Conservation (phyloP, 495 filamentous ascomycete species). For the Oidiodendron maius region DNA sequence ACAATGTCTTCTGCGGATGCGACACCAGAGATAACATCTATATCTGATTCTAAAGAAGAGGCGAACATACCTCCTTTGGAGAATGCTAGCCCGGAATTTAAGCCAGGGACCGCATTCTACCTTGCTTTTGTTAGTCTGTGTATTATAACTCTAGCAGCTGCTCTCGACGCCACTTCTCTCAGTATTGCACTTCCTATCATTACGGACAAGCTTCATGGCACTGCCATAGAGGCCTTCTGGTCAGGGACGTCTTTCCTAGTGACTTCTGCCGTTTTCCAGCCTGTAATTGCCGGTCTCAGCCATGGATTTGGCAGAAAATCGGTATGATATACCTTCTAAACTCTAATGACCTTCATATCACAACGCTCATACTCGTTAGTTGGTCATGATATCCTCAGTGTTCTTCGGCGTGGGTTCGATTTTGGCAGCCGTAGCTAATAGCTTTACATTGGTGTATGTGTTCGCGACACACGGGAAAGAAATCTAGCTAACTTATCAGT, state of each 20-base stretch:
- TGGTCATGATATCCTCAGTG: slow-evolving; percentile 41
- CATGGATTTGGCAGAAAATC: slow-evolving; percentile 46
- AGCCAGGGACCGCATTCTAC: slow-evolving; percentile 18
- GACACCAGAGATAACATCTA: no score
- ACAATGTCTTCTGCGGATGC: no score
- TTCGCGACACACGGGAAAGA: background rate
- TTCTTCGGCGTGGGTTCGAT: slow-evolving; percentile 56
- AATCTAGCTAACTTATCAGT: background rate
- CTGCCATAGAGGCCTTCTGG: slow-evolving; percentile 57
- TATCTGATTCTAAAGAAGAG: background rate
- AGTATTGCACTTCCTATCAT: slow-evolving; percentile 65
- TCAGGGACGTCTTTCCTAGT: slow-evolving; percentile 50
- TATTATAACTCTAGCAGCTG: slow-evolving; percentile 59
- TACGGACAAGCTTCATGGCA: slow-evolving; percentile 39
- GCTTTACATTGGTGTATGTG: slow-evolving; percentile 45
- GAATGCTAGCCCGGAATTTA: slow-evolving; percentile 9
- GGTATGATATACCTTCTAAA: slow-evolving; percentile 2
- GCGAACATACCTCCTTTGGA: slow-evolving; percentile 2
- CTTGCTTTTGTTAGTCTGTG: slow-evolving; percentile 52
- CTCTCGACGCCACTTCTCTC: slow-evolving; percentile 69
- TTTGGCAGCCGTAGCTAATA: slow-evolving; percentile 50
- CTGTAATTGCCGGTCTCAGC: slow-evolving; percentile 42
- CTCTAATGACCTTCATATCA: background rate
- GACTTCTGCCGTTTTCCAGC: slow-evolving; percentile 45
- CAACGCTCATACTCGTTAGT: slow-evolving; percentile 2